Base-by-base conservation (phyloP, 176 grass and related monocot genomes). In the Hordeum vulgare region DNA sequence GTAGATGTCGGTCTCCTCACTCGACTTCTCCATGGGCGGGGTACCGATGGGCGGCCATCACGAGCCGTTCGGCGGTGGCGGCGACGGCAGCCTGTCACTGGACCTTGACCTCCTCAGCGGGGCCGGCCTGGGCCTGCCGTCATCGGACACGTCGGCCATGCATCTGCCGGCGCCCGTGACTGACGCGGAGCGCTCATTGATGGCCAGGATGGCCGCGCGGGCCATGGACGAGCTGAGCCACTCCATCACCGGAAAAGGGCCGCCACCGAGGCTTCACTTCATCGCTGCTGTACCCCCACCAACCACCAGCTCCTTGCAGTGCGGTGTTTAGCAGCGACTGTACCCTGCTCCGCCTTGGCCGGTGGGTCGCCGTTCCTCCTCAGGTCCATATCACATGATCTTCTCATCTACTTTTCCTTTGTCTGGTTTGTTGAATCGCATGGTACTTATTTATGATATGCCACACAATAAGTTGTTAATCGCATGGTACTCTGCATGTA, bases 161-260 rank as follows among this genome's bases (percentile, higher is more conserved):
- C 85, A 91, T 1, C 85, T 91, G 51, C 86, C 92, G 17, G 71
- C 84, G 27, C 57, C 89, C 6, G 83, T 90, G 54, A 44, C 89
- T 0, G 93, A 66, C 87, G 37, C 83, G 77, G 21, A n/a, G n/a
- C n/a, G n/a, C n/a, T n/a, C n/a, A n/a, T n/a, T n/a, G n/a, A n/a
- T n/a, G n/a, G n/a, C n/a, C n/a, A n/a, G n/a, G n/a, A n/a, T n/a
- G n/a, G n/a, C n/a, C n/a, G n/a, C n/a, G n/a, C n/a, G n/a, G n/a
- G 97, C 97, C 64, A 79, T 99, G 91, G 89, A 96, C 60, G 97
- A 96, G 88, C 28, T 99, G 76, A 86, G 6, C 49, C 49, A 17
- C 49, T 54, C 6, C 17, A 20, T 99, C 76, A n/a, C n/a, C n/a
- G n/a, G n/a, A n/a, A n/a, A n/a, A n/a, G n/a, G n/a, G n/a, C n/a